Percentiles rank a stretch among this genome's conserved stretches.
phyloP scores from a whole-genome alignment of 805 yeast genomes.

The Candida insectalens region DNA sequence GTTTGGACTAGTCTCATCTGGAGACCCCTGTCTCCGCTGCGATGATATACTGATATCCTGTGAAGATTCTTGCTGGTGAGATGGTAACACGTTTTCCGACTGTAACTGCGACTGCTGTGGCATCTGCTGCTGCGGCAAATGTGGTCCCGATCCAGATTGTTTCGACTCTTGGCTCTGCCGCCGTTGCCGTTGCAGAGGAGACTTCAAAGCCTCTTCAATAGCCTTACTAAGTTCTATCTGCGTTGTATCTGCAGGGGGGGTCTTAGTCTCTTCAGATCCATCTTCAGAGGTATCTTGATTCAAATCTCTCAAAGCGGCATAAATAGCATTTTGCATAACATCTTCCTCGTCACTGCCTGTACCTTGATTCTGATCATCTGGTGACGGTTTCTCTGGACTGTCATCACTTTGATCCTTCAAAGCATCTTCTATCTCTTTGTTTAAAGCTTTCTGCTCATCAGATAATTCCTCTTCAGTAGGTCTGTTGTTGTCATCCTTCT shows the following conservation, averaged over 20 bases:
- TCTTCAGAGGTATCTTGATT: background rate
- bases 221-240: constrained; percentile 17
- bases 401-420: constrained; percentile 8
- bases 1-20: too few relatives aligned
- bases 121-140: background rate
- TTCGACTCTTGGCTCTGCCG: background rate
- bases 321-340: constrained; percentile 12
- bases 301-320: constrained; percentile 9
- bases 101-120: background rate
- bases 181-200: background rate
- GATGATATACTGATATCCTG: too few relatives aligned
- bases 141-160: too few relatives aligned
- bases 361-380: constrained; percentile 1
- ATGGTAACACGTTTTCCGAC: background rate
- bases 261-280: too few relatives aligned
- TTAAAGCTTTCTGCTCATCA: too few relatives aligned
- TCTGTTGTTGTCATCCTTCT: constrained; percentile 2
- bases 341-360: constrained; percentile 7
- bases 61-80: too few relatives aligned
- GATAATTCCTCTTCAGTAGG: constrained; percentile 6
- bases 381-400: background rate
- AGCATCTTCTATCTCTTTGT: constrained; percentile 18
- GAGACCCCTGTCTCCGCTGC: background rate
- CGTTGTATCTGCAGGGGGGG: constrained; percentile 10
- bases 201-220: constrained; percentile 17